Evolutionary conservation across 129 eudicot genomes (phyloP), one percentile per base, ranked within the genome.

Genomic region (Saussurea involucrata): DNA sequence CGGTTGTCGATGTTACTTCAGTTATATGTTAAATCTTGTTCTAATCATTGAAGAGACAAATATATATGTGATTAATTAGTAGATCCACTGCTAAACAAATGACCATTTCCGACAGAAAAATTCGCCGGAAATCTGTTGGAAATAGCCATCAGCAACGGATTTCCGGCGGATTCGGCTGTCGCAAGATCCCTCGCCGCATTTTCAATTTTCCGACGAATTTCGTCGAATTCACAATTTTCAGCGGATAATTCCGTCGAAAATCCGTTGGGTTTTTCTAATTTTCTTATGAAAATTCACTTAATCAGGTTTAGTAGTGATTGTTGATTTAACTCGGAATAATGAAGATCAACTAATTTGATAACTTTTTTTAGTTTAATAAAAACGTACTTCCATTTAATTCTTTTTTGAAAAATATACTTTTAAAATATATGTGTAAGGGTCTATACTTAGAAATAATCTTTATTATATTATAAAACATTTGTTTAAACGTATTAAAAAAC

Each of bases 1-100:
- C 24, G 8, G 24, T 67, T 24, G 15, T 34, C 33, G 25, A 29
- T 67, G 71, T 67, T 67, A 58, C 49, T 67, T 32, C 11, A 31
- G 71, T 67, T 67, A 31, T 32, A 67, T 67, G 71, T 67, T 67
- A 67, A 67, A 67, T 67, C 71, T 31, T 67, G 24, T 31, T 67
- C 20, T 31, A 67, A 67, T 67, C 46, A 67, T 67, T 67, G 2
- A 67, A 67, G n/a, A n/a, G 46, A 29, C 71, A 67, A 32, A 15
- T 67, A 67, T 6, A 15, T 67, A 67, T 6, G 46, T 32, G 33
- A 10, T 11, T 65, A 63, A 63, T 63, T 63, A 63, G 64, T 20
- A 6, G 27, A 11, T 25, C 27, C n/a, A n/a, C n/a, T n/a, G n/a
- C n/a, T n/a, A n/a, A n/a, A n/a, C n/a, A n/a, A n/a, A n/a, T n/a